Percentiles rank a stretch among this genome's conserved stretches.
Evolutionary conservation across 768 basidiomycete species (phyloP).

Genomic region (Mycena metata): DNA sequence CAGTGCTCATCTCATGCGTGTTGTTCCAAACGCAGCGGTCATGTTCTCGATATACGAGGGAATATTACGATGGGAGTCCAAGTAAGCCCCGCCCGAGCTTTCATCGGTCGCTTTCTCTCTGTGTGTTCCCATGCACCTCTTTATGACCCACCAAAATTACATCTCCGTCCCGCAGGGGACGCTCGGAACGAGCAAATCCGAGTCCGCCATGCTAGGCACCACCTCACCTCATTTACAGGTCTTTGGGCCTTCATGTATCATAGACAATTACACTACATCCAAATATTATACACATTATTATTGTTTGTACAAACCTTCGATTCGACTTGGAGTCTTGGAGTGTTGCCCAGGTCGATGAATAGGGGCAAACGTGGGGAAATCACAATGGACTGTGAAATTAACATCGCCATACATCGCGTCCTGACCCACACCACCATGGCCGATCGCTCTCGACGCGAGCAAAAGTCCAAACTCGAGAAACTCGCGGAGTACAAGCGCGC

Average conservation of each 20-base stretch:
- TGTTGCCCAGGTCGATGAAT: too few species aligned
- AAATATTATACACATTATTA: constrained; percentile 15
- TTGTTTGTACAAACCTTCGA: not conserved
- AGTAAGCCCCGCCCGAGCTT: not conserved
- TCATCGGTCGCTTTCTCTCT: not conserved
- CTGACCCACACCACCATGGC: constrained; percentile 46
- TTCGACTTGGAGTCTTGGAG: too few species aligned
- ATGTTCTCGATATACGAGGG: constrained; percentile 98
- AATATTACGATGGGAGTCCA: constrained; percentile 69
- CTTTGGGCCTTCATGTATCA: constrained; percentile 19
- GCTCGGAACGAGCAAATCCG: not conserved
- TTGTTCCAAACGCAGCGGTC: constrained; percentile 96
- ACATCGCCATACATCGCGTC: constrained; percentile 31
- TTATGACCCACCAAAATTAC: not conserved
- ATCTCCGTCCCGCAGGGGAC: constrained; percentile 1
- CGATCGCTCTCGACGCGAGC: constrained; percentile 58
- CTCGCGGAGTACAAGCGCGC: constrained; percentile 73
- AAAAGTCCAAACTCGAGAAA: constrained; percentile 57
- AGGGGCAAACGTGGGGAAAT: not conserved
- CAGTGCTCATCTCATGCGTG: constrained; percentile 94
- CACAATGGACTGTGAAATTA: not conserved
- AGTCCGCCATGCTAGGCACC: not conserved
- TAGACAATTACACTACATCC: constrained; percentile 29
- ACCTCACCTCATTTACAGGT: constrained; percentile 24
- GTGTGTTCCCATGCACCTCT: not conserved